Base-by-base conservation (phyloP, 805 yeast genomes). In the Phaffomyces thermotolerans region DNA sequence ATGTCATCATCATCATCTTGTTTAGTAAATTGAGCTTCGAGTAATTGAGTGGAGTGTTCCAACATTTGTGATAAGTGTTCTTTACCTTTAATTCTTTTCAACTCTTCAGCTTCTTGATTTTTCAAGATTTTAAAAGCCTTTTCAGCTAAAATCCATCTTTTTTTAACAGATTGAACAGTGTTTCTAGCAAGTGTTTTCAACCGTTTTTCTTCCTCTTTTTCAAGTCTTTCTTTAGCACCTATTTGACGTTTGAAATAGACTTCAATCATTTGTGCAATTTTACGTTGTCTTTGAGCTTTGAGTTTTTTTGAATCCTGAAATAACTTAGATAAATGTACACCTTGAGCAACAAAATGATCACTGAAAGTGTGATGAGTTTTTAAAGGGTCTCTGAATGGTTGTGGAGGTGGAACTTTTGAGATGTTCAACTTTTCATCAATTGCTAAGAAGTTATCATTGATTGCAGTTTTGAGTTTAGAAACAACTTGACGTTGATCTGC, bases 71-170 rank as follows among this genome's bases (percentile, higher is more conserved):
- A 79, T 44, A 91, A 69, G 59, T 90, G 95, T 54, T 86, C 85
- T 58, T 89, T 84, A 33, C 97, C 96, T 56, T 83, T 79, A 9
- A 77, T 75, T 42, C 85, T 77, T 58, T 88, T 83, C 53, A 83
- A 73, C 51, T 85, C 90, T 52, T 87, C 95, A 47, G 75, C 82
- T 52, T 84, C 87, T 48, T 82, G 78, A 38, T 81, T 81, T 57
- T 85, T 93, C 47, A 85, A 68, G 14, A 80, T 84, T 39, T 71
- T 72, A 57, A 76, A 82, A 1, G 87, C 95, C 59, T 85, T 88
- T 49, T 82, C 86, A 3, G 97, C 99, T 39, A 89, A 72, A 20
- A 73, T 67, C 99, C 99, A 93, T 56, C 93, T 80, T 60, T 81
- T 88, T 63, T 83, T 83, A 10, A 93, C 96, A 36, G 89, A 88